phyloP scores from a whole-genome alignment of 192 early-diverging fungal species.

The Coemansia asiatica region DNA sequence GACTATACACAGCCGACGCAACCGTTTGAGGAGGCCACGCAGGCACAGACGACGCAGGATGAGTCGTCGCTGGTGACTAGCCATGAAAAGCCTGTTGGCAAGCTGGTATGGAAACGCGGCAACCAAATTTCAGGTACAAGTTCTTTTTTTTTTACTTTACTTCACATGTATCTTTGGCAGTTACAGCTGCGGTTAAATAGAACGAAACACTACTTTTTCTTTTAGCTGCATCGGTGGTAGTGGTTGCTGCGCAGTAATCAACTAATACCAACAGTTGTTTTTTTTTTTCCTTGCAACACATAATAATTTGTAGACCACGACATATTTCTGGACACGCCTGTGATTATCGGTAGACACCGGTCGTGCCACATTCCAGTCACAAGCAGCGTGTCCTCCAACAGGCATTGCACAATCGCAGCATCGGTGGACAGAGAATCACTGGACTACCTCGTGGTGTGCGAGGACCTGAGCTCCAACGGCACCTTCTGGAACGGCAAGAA shows the following conservation, averaged over 20 bases:
- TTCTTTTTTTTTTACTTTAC: background rate
- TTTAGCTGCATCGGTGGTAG: too few species aligned
- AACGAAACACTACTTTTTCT: too few species aligned
- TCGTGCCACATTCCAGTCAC: constrained; percentile 52
- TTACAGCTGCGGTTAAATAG: too few species aligned
- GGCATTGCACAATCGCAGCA: constrained; percentile 51
- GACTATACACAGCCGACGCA: constrained; percentile 59
- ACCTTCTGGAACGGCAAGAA: constrained; percentile 59
- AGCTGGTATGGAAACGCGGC: constrained; percentile 51
- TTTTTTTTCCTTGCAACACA: too few species aligned
- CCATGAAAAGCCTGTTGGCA: constrained; percentile 49
- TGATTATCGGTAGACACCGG: constrained; percentile 54
- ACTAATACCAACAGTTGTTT: too few species aligned
- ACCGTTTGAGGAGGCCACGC: constrained; percentile 54
- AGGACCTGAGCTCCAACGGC: constrained; percentile 64
- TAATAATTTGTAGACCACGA: constrained; percentile 54
- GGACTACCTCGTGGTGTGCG: constrained; percentile 42
- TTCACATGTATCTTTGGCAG: too few species aligned
- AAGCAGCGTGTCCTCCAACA: constrained; percentile 55
- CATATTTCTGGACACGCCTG: constrained; percentile 40
- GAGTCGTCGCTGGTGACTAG: constrained; percentile 28
- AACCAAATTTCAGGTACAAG: constrained; percentile 41
- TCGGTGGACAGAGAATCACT: constrained; percentile 34
- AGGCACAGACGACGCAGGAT: constrained; percentile 43
- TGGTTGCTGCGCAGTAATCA: background rate